Percentiles rank a stretch among this genome's conserved stretches.
These are phyloP conservation scores for Ustilago bromivora DNA, from an alignment of 1,284 basidiomycete species.

Conservation along the genomic window DNA sequence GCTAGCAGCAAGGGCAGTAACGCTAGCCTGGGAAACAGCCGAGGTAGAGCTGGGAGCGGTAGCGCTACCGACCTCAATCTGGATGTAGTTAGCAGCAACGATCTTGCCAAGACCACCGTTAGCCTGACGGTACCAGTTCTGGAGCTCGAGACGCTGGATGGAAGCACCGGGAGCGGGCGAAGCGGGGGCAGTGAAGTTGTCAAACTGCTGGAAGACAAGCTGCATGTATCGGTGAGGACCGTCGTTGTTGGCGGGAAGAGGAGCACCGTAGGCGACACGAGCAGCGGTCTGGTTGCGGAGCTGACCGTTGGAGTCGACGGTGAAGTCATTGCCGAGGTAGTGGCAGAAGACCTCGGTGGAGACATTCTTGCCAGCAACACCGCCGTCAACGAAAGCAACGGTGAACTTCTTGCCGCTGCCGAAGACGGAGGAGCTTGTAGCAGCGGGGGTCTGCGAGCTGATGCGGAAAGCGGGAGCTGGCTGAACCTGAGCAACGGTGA, in stretches of 20 bases:
- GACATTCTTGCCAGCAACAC: slow-evolving; percentile 50
- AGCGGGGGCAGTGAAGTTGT: slow-evolving; percentile 52
- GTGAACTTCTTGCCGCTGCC: slow-evolving; percentile 41
- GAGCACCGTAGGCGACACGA: slow-evolving; percentile 49
- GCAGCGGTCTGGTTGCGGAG: slow-evolving; percentile 41
- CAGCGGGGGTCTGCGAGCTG: slow-evolving; percentile 32
- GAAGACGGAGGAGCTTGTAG: slow-evolving; percentile 24
- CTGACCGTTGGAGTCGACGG: slow-evolving; percentile 26
- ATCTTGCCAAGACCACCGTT: slow-evolving; percentile 54
- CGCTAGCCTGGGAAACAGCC: slow-evolving; percentile 34
- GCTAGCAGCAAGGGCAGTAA: slow-evolving; percentile 43
- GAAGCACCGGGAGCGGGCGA: slow-evolving; percentile 33
- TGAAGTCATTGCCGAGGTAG: slow-evolving; percentile 54
- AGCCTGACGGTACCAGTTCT: slow-evolving; percentile 47
- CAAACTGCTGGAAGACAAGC: slow-evolving; percentile 57
- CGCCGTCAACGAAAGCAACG: slow-evolving; percentile 46
- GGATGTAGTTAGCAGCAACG: slow-evolving; percentile 59
- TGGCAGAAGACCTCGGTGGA: slow-evolving; percentile 42
- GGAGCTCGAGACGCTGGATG: slow-evolving; percentile 32
- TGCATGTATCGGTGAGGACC: slow-evolving; percentile 60
- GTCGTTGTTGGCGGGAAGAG: slow-evolving; percentile 47
- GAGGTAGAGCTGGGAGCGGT: slow-evolving; percentile 43
- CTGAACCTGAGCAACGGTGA: slow-evolving; percentile 52
- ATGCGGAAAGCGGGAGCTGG: slow-evolving; percentile 47
- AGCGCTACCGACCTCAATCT: slow-evolving; percentile 48